Evolutionary conservation across 2,329 filamentous ascomycete genomes (phyloP), one percentile per base, ranked within the genome.

Genomic region (Penicillium sp.): DNA sequence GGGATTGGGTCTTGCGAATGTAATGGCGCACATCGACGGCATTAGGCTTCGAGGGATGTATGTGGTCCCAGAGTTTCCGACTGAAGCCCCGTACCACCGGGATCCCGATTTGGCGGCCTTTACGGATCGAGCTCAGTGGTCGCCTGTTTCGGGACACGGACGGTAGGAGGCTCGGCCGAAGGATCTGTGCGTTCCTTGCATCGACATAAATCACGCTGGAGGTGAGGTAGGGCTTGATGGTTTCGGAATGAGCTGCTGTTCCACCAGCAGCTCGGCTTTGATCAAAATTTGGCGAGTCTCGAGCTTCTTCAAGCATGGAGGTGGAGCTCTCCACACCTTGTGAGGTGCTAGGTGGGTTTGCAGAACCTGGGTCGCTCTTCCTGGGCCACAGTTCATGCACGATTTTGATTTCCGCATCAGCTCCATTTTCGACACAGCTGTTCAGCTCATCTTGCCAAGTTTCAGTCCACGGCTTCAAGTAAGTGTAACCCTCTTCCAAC

Each of bases 401-500:
- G 6, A 96, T 83, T 63, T 97, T 97, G 68, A 93, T 84, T 65
- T 98, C 93, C 1, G 91, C 93, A 7, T 84, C 74, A 1, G 91
- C 83, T 1, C 93, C 93, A 41, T 96, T 87, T 35, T 95, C 87
- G 4, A 95, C 76, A 4, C 93, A 94, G 64, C 88, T 94, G 50
- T 84, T 82, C 6, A 98, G 71, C 65, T 98, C 91, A 57, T 96
- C 90, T 36, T 77, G 78, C 89, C 93, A 98, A 1, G 91, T 95
- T 54, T 93, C 81, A 1, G 86, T 89, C 84, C 91, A 95, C 0
- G 88, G 87, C 38, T 82, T 83, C 35, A 97, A 72, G 57, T 94
- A 87, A 40, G 84, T 73, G 60, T 94, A 98, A 4, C 91, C 90
- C n/a, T 82, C 78, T 63, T 98, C 93, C 1, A 98, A 75, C 63